These are phyloP conservation scores for Fusarium nematophilum DNA, from an alignment of 2,329 filamentous ascomycete species.

Conservation along the genomic window DNA sequence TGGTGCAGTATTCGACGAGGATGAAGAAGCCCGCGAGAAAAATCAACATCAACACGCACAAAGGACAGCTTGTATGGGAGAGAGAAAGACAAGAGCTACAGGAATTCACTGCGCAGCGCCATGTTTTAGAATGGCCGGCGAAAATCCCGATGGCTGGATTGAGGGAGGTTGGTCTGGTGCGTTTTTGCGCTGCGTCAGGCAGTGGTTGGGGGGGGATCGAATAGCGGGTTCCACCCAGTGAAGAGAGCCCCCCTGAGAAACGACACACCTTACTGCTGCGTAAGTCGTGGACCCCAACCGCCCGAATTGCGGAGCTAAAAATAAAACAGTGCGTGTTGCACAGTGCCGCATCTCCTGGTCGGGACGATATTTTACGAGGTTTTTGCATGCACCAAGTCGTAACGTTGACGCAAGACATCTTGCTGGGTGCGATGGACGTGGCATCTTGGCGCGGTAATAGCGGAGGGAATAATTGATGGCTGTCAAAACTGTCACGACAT, in stretches of 20 bases:
- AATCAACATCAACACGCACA: background rate
- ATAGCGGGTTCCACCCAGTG: no score
- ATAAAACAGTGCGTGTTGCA: conserved; percentile 8
- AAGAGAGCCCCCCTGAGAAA: no score
- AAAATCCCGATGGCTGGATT: conserved; percentile 37
- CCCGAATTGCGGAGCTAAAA: conserved; percentile 9
- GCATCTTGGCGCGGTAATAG: background rate
- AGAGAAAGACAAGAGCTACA: conserved; percentile 13
- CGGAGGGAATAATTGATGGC: background rate
- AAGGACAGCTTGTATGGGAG: background rate
- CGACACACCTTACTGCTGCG: no score
- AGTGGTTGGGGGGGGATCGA: background rate
- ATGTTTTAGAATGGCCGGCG: conserved; percentile 23
- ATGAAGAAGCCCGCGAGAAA: background rate
- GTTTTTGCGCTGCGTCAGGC: background rate
- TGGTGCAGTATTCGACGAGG: conserved; percentile 1
- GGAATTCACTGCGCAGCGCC: conserved; percentile 2
- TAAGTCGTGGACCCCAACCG: background rate
- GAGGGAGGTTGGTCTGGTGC: conserved; percentile 28
- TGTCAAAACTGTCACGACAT: no score
- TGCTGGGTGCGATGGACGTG: no score
- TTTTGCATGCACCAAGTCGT: conserved; percentile 8
- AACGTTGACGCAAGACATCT: conserved; percentile 4
- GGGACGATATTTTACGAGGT: background rate
- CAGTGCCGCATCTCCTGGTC: conserved; percentile 1